These are phyloP conservation scores for Angomonas ambiguus DNA, from an alignment of 208 protist species.

Conservation along the genomic window DNA sequence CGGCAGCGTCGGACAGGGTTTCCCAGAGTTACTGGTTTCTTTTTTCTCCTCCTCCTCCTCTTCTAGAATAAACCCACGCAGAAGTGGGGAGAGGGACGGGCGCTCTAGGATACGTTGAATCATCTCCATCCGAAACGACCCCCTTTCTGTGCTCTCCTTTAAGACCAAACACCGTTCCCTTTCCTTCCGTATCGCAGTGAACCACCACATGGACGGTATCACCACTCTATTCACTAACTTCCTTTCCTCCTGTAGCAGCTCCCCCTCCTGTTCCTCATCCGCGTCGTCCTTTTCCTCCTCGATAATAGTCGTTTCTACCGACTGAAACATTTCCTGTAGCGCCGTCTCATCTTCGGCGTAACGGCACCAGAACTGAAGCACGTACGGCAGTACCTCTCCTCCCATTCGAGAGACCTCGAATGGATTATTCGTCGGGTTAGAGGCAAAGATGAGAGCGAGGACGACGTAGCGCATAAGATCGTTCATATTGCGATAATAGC, in stretches of 20 bases:
- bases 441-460: conserved; percentile 2
- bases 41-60: neutral
- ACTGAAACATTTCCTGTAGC: conserved; percentile 29
- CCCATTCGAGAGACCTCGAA: conserved; percentile 78
- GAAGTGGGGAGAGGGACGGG: conserved; percentile 16
- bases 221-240: conserved; percentile 25
- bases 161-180: conserved; percentile 1
- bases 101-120: conserved; percentile 1
- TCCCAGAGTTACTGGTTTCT: too few relatives aligned
- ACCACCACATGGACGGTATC: conserved; percentile 57
- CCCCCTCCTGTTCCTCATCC: conserved; percentile 19
- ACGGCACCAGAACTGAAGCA: conserved; percentile 62
- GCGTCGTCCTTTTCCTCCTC: conserved; percentile 14
- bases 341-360: conserved; percentile 22
- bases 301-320: conserved; percentile 7
- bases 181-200: conserved; percentile 28
- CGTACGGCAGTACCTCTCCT: conserved; percentile 56
- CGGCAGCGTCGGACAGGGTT: neutral
- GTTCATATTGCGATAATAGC: neutral
- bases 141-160: conserved; percentile 4
- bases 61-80: neutral
- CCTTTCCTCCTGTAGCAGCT: conserved; percentile 18
- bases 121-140: conserved; percentile 23
- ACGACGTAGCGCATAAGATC: conserved; percentile 5
- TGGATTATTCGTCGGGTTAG: conserved; percentile 9